phyloP scores from a whole-genome alignment of 441 rosid species.

The Brassica hybrid region DNA sequence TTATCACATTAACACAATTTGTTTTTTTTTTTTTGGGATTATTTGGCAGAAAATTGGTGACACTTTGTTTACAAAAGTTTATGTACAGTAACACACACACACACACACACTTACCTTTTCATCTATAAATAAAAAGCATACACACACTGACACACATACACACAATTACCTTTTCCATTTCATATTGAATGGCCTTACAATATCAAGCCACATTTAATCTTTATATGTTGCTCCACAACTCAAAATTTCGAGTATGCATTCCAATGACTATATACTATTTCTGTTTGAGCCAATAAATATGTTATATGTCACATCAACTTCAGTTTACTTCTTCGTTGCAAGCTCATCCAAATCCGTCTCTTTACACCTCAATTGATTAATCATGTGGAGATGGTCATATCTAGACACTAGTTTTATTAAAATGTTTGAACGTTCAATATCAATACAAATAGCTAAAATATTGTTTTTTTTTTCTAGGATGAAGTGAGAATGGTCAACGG shows the following conservation, averaged over 20 bases:
- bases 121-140: not conserved
- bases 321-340: constrained; percentile 1
- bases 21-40: too few species aligned
- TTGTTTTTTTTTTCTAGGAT: constrained; percentile 5
- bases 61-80: not conserved
- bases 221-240: not conserved
- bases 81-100: too few species aligned
- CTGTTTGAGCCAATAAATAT: not conserved
- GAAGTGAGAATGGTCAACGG: constrained; percentile 35
- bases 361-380: constrained; percentile 3
- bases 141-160: too few species aligned
- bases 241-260: constrained; percentile 5
- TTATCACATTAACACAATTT: not conserved
- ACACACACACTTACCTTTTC: not conserved
- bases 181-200: constrained; percentile 1
- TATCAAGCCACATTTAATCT: not conserved
- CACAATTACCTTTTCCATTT: not conserved
- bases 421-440: not conserved
- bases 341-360: constrained; percentile 5
- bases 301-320: not conserved
- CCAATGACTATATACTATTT: constrained; percentile 12
- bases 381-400: constrained; percentile 16
- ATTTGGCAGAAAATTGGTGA: not conserved
- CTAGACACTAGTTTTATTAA: too few species aligned
- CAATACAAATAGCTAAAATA: not conserved